Evolutionary conservation across 495 filamentous ascomycete species (phyloP), one percentile per base, ranked within the genome.

Genomic region (Penicillium psychrofluorescens): DNA sequence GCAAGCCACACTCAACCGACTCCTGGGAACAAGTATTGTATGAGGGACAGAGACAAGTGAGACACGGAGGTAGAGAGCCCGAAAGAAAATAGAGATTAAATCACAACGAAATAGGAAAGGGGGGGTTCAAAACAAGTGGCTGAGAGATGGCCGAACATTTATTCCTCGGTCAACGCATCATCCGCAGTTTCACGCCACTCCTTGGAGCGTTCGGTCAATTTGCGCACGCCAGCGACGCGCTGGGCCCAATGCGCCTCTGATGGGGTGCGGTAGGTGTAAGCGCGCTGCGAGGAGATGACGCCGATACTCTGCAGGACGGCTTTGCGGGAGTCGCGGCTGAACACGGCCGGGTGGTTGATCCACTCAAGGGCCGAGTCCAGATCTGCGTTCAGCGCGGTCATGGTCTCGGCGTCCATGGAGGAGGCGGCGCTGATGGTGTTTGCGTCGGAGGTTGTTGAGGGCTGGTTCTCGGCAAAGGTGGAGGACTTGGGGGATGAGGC

Each of bases 331-430:
- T 99, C 92, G n/a, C 92, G 81, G 16, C 83, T 80, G 53, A 99
- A 99, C 7, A 97, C 86, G 1, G 91, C 91, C 6, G 92, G 94
- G 58, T 99, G 94, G 54, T 84, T 88, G 60, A 99, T 97, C 92
- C 92, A 99, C 62, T 99, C 92, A n/a, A 99, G 72, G n/a, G 85
- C 83, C 8, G 86, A 74, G 58, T 96, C 86, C 8, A 99, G 76
- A 55, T 97, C 92, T 6, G 85, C 80, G 56, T 97, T 92, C 11
- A 99, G 79, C 5, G 94, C 94, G 13, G 77, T 72, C 54, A 97
- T 86, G 4, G 87, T 92, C 28, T 74, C 66, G 6, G 73, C 55
- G 54, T 95, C 90, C 43, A 96, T 88, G 8, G 85, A 83, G 2
- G 80, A 75, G 7, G 79, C 72, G 7, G 83, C 81, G 0, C 77